phyloP scores from a whole-genome alignment of 495 filamentous ascomycete genomes.

The Venustampulla echinocandica region DNA sequence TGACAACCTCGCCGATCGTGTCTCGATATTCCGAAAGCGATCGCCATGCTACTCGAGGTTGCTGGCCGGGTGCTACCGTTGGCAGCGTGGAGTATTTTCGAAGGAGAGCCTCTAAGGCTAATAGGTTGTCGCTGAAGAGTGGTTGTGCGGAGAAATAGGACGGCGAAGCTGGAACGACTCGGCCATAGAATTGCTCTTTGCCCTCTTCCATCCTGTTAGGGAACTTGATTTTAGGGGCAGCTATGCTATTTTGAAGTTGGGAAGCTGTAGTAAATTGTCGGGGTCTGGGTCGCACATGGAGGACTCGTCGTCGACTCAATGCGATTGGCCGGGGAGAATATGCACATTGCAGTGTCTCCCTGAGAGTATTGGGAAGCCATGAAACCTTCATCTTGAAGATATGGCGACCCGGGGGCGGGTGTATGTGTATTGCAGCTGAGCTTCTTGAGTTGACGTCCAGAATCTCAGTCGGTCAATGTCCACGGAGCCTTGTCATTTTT shows the following conservation, averaged over 20 bases:
- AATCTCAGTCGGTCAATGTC: background rate
- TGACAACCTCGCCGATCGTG: constrained; percentile 65
- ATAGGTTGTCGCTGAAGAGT: constrained; percentile 74
- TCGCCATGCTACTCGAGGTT: constrained; percentile 77
- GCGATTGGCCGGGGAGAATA: constrained; percentile 2
- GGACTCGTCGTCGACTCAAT: constrained; percentile 1
- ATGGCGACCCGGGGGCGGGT: too few species aligned
- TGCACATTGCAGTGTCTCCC: constrained; percentile 15
- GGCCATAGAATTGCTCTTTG: constrained; percentile 33
- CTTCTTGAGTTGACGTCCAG: background rate
- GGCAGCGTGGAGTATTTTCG: constrained; percentile 66
- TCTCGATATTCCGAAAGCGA: constrained; percentile 66
- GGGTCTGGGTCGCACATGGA: constrained; percentile 1
- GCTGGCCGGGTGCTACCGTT: constrained; percentile 49
- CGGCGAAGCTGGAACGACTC: constrained; percentile 73
- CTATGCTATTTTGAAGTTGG: constrained; percentile 9
- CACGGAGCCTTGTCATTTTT: background rate
- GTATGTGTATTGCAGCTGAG: too few species aligned
- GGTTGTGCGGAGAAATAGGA: constrained; percentile 90
- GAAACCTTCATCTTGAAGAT: constrained; percentile 21
- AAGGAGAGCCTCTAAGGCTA: constrained; percentile 61
- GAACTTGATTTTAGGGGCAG: constrained; percentile 21
- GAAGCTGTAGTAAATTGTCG: constrained; percentile 16
- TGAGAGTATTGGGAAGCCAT: constrained; percentile 12
- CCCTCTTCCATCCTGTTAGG: background rate